phyloP scores from a whole-genome alignment of 2,329 filamentous ascomycete genomes.

The Lasiodiplodia sp. region DNA sequence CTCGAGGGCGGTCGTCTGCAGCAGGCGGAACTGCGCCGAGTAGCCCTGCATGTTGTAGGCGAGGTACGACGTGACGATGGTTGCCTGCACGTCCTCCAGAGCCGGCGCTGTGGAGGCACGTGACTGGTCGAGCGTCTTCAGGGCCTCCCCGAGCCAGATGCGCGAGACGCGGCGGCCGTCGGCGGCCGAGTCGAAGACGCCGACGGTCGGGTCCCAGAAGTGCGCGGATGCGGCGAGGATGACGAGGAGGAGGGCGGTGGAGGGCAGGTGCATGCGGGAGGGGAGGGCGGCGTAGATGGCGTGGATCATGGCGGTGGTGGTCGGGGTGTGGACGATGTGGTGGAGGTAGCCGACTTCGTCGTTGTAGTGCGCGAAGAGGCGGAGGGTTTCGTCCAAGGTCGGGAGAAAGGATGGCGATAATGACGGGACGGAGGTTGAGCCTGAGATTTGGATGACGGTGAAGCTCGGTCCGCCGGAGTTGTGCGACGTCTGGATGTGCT shows the following conservation, averaged over 20 bases:
- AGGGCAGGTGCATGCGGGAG: neutral
- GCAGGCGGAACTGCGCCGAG: conserved; percentile 35
- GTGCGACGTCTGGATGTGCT: neutral
- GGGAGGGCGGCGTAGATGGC: neutral
- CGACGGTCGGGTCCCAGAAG: conserved; percentile 11
- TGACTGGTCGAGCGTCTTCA: neutral
- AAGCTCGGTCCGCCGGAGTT: neutral
- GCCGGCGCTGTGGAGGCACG: conserved; percentile 30
- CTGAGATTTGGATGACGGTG: neutral
- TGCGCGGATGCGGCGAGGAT: conserved; percentile 1
- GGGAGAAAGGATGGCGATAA: neutral
- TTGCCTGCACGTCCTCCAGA: conserved; percentile 47
- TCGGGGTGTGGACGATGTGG: neutral
- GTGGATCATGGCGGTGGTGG: neutral
- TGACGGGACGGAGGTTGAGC: neutral
- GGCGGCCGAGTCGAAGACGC: neutral
- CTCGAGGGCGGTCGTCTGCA: neutral
- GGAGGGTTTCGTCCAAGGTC: neutral
- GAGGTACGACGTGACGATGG: conserved; percentile 45
- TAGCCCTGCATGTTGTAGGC: conserved; percentile 45
- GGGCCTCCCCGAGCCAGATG: neutral
- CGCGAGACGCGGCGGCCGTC: neutral
- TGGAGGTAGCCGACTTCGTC: conserved; percentile 4
- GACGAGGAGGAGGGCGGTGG: neutral
- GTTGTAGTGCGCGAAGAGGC: neutral